phyloP scores from a whole-genome alignment of 805 yeast species.

The Cyberlindnera bimundalis region DNA sequence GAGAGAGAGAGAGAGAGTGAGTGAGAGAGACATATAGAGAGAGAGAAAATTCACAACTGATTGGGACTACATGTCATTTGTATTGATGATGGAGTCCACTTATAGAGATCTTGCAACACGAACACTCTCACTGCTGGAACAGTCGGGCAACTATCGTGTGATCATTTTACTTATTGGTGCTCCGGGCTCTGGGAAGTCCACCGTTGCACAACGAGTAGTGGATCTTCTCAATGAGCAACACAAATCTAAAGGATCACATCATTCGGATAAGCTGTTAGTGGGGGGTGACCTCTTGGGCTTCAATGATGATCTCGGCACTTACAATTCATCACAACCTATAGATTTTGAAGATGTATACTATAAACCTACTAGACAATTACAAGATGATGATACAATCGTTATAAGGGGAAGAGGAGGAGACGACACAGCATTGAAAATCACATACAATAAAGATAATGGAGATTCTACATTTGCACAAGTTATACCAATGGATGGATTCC shows the following conservation, averaged over 20 bases:
- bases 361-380: constrained; percentile 3
- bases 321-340: constrained; percentile 4
- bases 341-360: constrained; percentile 23
- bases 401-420: constrained; percentile 27
- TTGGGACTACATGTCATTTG: constrained; percentile 10
- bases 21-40: not conserved
- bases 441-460: not conserved
- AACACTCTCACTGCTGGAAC: constrained; percentile 28
- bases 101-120: constrained; percentile 31
- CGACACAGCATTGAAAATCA: constrained; percentile 23
- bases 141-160: constrained; percentile 39
- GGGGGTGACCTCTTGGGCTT: constrained; percentile 5
- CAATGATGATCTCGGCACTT: constrained; percentile 13
- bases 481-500: constrained; percentile 78
- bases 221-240: constrained; percentile 35
- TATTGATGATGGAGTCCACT: constrained; percentile 29
- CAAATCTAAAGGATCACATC: constrained; percentile 14
- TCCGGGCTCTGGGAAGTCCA: constrained; percentile 86
- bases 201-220: constrained; percentile 50
- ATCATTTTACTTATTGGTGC: constrained; percentile 65
- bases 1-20: not conserved
- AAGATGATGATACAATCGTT: constrained; percentile 8
- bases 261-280: constrained; percentile 1
- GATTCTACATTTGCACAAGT: constrained; percentile 36
- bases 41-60: not conserved